A percentile compares a stretch with the other conserved stretches of the same genome.
These are phyloP conservation scores for Hypoxylon lenormandii DNA, from an alignment of 495 filamentous ascomycete genomes.

Conservation along the genomic window DNA sequence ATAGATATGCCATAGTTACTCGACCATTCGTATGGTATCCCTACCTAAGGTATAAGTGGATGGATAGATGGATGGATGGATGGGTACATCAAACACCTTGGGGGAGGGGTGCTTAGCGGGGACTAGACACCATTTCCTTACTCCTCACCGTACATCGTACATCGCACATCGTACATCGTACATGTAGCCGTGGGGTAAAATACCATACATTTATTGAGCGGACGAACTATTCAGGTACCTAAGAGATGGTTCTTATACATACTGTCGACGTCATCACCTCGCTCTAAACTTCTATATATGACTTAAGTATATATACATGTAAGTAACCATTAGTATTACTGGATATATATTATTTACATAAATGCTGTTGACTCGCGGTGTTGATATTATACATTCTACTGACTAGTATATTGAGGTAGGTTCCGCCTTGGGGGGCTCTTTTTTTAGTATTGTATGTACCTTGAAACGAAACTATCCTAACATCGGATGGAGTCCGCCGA, in stretches of 20 bases:
- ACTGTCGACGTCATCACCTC: slow-evolving; percentile 16
- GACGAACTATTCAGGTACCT: too few species aligned
- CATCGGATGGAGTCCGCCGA: slow-evolving; percentile 28
- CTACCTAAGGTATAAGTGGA: slow-evolving; percentile 10
- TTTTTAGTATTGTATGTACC: slow-evolving; percentile 4
- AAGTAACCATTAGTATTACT: too few species aligned
- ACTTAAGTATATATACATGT: too few species aligned
- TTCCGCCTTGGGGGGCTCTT: neutral
- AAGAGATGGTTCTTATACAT: neutral
- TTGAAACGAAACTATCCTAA: neutral
- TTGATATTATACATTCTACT: neutral
- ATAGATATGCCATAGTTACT: slow-evolving; percentile 27
- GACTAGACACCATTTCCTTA: too few species aligned
- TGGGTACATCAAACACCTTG: neutral
- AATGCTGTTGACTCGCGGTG: neutral
- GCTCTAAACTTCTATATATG: too few species aligned
- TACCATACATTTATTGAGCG: neutral
- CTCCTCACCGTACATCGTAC: too few species aligned
- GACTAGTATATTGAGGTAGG: neutral
- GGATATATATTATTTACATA: too few species aligned
- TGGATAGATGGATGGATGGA: slow-evolving; percentile 9
- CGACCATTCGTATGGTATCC: slow-evolving; percentile 26
- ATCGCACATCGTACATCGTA: neutral
- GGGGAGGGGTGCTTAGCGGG: slow-evolving; percentile 10
- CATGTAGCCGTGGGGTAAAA: slow-evolving; percentile 28